phyloP scores from a whole-genome alignment of 306 rosid species.

The Morella rubra region DNA sequence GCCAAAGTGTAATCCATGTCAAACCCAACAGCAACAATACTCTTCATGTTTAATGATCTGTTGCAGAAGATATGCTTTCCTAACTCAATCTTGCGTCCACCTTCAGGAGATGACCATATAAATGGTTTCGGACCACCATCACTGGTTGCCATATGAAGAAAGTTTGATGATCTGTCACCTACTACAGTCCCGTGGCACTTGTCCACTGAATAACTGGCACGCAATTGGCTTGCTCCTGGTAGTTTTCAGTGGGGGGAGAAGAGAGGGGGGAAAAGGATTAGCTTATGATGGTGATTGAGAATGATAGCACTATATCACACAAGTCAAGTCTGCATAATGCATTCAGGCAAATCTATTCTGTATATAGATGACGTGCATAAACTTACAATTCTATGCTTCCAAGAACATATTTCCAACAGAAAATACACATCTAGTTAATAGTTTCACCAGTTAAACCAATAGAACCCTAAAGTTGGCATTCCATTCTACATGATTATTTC shows the following conservation, averaged over 20 bases:
- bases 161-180: slow-evolving; percentile 27
- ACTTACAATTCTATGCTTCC: background rate
- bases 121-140: slow-evolving; percentile 39
- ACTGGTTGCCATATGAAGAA: slow-evolving; percentile 25
- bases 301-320: background rate
- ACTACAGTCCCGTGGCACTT: slow-evolving; percentile 37
- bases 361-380: background rate
- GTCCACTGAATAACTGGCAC: slow-evolving; percentile 52
- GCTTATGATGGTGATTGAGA: background rate
- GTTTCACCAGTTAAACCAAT: background rate
- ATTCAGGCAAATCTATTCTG: background rate
- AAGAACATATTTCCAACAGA: background rate
- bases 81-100: slow-evolving; percentile 54
- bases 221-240: slow-evolving; percentile 53
- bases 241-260: slow-evolving; percentile 12
- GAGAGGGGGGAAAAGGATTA: background rate
- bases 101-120: slow-evolving; percentile 66
- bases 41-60: slow-evolving; percentile 90
- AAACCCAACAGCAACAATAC: slow-evolving; percentile 89
- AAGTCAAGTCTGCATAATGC: slow-evolving; percentile 1
- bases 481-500: slow-evolving; percentile 5
- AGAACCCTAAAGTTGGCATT: background rate
- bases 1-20: slow-evolving; percentile 99
- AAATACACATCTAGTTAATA: background rate
- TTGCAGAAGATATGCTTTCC: slow-evolving; percentile 91